These are phyloP conservation scores for Aphanomyces cochlioides DNA, from an alignment of 352 stramenopile species.

Conservation along the genomic window DNA sequence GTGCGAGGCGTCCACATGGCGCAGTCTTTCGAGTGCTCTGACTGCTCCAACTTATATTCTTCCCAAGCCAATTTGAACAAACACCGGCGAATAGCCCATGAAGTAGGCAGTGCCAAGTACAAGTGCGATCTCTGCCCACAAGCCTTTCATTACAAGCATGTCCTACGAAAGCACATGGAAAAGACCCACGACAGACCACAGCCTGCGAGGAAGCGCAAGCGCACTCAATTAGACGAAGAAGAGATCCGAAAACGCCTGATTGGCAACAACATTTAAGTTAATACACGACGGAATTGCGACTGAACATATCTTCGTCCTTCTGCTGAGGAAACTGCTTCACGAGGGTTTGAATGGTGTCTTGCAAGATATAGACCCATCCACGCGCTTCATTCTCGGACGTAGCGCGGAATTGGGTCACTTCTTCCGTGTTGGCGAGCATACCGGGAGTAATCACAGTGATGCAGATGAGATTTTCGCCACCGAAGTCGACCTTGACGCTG, in stretches of 20 bases:
- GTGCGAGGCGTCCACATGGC: slow-evolving; percentile 37
- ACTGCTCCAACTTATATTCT: slow-evolving; percentile 64
- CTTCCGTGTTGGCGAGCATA: slow-evolving; percentile 18
- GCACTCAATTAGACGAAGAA: background rate
- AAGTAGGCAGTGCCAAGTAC: slow-evolving; percentile 55
- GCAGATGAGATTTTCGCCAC: background rate
- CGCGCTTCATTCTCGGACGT: slow-evolving; percentile 15
- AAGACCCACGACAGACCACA: background rate
- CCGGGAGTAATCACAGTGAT: slow-evolving; percentile 8
- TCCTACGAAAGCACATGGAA: slow-evolving; percentile 35
- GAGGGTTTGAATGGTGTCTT: slow-evolving; percentile 17
- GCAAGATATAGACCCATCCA: slow-evolving; percentile 8
- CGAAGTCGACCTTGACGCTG: slow-evolving; percentile 15
- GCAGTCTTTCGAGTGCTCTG: slow-evolving; percentile 57
- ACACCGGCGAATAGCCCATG: slow-evolving; percentile 69
- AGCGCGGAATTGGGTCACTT: slow-evolving; percentile 12
- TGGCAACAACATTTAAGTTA: slow-evolving; percentile 7
- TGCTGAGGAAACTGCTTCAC: slow-evolving; percentile 15
- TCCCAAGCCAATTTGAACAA: slow-evolving; percentile 68
- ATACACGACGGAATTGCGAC: slow-evolving; percentile 29
- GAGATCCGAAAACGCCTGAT: background rate
- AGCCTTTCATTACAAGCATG: slow-evolving; percentile 72
- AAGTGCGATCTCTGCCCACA: slow-evolving; percentile 56
- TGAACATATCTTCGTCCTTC: background rate
- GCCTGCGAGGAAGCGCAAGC: slow-evolving; percentile 1